These are phyloP conservation scores for Citrus maxima DNA, from an alignment of 345 rosid genomes.

Conservation along the genomic window DNA sequence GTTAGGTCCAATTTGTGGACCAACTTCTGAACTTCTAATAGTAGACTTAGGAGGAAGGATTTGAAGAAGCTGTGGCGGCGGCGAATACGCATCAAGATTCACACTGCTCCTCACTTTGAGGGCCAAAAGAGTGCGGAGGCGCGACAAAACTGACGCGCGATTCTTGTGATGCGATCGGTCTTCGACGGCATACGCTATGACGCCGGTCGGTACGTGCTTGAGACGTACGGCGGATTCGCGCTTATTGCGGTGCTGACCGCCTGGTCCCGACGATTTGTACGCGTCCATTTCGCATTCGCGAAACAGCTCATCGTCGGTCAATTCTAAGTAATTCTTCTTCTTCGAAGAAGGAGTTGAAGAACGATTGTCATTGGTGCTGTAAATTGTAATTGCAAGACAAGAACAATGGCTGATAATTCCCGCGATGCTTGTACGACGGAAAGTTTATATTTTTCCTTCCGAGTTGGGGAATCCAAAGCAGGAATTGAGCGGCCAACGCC, in stretches of 20 bases:
- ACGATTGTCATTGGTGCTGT: background rate
- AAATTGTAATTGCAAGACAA: constrained; percentile 1
- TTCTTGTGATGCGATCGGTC: constrained; percentile 95
- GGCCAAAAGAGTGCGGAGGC: constrained; percentile 42
- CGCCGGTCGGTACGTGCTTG: constrained; percentile 80
- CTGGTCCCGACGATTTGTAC: constrained; percentile 80
- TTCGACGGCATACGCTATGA: constrained; percentile 78
- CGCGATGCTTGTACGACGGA: background rate
- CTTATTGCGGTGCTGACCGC: constrained; percentile 82
- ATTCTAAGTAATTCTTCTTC: constrained; percentile 37
- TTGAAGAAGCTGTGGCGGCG: too few species aligned
- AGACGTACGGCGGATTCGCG: constrained; percentile 89
- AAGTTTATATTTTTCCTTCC: background rate
- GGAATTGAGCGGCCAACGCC: constrained; percentile 13
- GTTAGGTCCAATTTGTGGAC: too few species aligned
- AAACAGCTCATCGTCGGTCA: constrained; percentile 72
- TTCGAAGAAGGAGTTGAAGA: background rate
- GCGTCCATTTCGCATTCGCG: constrained; percentile 67
- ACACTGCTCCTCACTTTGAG: too few species aligned
- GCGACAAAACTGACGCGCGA: constrained; percentile 65
- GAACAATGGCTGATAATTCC: background rate
- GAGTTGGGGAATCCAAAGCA: background rate
- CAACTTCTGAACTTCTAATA: too few species aligned
- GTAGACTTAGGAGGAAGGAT: too few species aligned
- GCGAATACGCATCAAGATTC: too few species aligned